Conservation (phyloP, 306 rosid genomes). For the Gastrolobium villosum region DNA sequence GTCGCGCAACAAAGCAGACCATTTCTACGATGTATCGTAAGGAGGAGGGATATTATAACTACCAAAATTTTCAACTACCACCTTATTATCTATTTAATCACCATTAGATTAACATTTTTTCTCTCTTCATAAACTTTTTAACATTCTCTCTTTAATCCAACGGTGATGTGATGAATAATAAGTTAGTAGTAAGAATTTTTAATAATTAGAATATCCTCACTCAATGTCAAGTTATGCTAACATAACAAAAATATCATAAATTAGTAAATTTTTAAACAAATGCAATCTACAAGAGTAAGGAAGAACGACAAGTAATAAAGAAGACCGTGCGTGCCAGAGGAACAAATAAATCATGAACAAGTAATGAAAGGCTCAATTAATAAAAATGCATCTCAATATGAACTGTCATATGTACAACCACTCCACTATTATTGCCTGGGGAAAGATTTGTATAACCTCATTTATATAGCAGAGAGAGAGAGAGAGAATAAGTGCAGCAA, state of each 20-base stretch:
- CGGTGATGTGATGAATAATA: no score
- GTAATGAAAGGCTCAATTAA: conserved; percentile 1
- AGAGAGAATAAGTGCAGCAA: conserved; percentile 22
- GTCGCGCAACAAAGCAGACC: no score
- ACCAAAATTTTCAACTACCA: no score
- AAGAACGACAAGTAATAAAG: not conserved
- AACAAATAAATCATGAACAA: not conserved
- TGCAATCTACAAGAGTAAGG: not conserved
- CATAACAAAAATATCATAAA: not conserved
- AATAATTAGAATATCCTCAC: no score
- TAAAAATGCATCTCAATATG: not conserved
- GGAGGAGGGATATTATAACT: no score
- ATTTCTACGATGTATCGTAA: no score
- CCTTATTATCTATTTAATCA: no score
- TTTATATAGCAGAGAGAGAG: not conserved
- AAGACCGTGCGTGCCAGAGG: not conserved
- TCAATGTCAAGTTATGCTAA: no score
- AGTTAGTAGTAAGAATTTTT: no score
- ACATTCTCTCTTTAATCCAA: no score
- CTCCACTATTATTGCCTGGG: not conserved
- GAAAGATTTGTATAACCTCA: conserved; percentile 1
- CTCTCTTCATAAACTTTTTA: no score
- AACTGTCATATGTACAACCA: conserved; percentile 8
- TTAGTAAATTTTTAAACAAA: not conserved
- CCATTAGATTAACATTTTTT: no score